Evolutionary conservation across 129 eudicot species (phyloP).

Genomic region (Flaveria robusta): DNA sequence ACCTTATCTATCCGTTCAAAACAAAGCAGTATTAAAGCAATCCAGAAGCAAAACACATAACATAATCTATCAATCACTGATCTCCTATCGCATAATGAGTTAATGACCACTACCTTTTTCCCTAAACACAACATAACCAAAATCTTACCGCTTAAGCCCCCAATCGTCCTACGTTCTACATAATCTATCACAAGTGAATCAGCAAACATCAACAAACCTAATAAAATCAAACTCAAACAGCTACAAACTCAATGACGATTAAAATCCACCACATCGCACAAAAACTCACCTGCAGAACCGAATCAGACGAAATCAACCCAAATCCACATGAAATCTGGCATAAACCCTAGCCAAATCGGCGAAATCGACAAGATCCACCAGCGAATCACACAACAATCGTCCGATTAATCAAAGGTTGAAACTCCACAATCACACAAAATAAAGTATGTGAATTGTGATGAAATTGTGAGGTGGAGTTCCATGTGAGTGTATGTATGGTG

Average conservation of each 20-base stretch:
- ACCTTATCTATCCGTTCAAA: too few species aligned
- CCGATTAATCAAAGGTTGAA: conserved; percentile 17
- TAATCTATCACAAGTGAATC: not conserved
- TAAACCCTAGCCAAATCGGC: conserved; percentile 23
- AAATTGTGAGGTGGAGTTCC: conserved; percentile 12
- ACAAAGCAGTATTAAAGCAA: not conserved
- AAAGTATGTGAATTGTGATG: too few species aligned
- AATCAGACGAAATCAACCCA: conserved; percentile 19
- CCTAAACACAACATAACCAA: not conserved
- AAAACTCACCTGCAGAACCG: conserved; percentile 22
- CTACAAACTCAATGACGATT: conserved; percentile 26
- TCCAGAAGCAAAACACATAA: not conserved
- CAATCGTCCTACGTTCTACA: not conserved
- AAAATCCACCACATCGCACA: not conserved
- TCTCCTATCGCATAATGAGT: conserved; percentile 9
- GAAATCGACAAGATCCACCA: conserved; percentile 21
- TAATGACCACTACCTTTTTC: not conserved
- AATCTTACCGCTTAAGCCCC: conserved; percentile 3
- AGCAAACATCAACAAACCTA: not conserved
- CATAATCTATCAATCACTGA: not conserved
- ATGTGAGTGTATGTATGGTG: not conserved
- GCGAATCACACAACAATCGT: conserved; percentile 5
- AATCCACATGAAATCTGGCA: conserved; percentile 17
- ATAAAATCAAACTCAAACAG: not conserved
- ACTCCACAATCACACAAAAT: conserved; percentile 9